Evolutionary conservation across 2,329 filamentous ascomycete genomes (phyloP), one percentile per base, ranked within the genome.

Genomic region (Neonectria faginata): DNA sequence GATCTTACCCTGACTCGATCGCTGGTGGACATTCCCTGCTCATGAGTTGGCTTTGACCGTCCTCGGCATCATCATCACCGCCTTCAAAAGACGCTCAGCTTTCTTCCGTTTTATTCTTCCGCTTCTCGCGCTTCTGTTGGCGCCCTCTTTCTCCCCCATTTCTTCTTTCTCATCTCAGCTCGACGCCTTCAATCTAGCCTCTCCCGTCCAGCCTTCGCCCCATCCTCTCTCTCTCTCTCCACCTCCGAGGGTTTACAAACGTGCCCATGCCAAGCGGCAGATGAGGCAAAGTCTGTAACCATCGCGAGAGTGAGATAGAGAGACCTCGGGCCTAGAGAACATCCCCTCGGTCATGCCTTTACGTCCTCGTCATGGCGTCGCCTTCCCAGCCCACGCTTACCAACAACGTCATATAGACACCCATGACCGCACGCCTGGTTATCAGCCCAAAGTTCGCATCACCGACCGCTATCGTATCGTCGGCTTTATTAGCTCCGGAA

Each of bases 401-500:
- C 77, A 84, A 77, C 72, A 72, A 56, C 72, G 65, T 42, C 62
- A 68, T 69, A 63, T 76, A 89, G 87, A 89, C 77, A 80, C 84
- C 36, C 78, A 80, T 58, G 86, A 88, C 73, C 82, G 85, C 64
- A 82, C 83, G 41, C 75, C 84, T 12, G 80, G 81, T 14, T 91
- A 91, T 76, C 87, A 89, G 76, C 88, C 88, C 77, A 97, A 97
- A 80, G 92, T 96, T 68, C 91, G 93, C 67, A 93, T 98, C 62
- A 91, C 91, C 65, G 95, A 98, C 79, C 91, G 92, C 71, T 99
- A 98, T 81, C 94, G 96, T 73, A 96, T 99, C 73, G 91, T 99
- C 61, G 96, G 96, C 47, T 99, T 99, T 84, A 99, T 99, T 74
- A 97, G 93, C 77, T 97, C 93, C 72, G 96, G 96, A 51, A 99